These are phyloP conservation scores for Prunus mongolica DNA, from an alignment of 306 rosid genomes.

Conservation along the genomic window DNA sequence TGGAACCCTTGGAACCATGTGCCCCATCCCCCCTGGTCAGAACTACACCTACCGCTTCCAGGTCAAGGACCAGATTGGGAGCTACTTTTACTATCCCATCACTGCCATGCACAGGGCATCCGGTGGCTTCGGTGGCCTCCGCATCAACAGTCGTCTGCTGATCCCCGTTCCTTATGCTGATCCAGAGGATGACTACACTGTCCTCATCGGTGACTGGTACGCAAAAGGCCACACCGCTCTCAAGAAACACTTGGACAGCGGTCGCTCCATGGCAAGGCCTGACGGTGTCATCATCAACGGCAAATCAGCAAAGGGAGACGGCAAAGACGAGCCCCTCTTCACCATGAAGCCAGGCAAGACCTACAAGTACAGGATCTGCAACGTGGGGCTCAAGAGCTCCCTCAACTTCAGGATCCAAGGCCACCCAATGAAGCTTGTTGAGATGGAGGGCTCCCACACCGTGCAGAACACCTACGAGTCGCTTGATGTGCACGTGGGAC, in stretches of 20 bases:
- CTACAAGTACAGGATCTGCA: constrained; percentile 75
- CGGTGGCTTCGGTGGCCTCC: constrained; percentile 70
- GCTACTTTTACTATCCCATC: constrained; percentile 56
- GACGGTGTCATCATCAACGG: constrained; percentile 66
- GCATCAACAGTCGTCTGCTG: constrained; percentile 60
- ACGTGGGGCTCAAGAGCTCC: constrained; percentile 59
- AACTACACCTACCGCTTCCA: constrained; percentile 68
- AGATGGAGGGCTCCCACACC: constrained; percentile 80
- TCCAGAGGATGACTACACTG: constrained; percentile 81
- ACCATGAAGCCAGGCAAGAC: constrained; percentile 65
- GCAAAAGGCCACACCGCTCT: constrained; percentile 56
- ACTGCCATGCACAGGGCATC: constrained; percentile 53
- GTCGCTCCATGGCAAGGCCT: constrained; percentile 51
- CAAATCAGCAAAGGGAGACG: constrained; percentile 43
- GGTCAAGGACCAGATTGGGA: constrained; percentile 81
- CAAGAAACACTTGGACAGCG: constrained; percentile 41
- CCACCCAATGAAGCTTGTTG: constrained; percentile 60
- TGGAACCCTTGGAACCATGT: constrained; percentile 58
- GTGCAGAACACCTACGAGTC: constrained; percentile 67
- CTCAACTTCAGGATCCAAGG: constrained; percentile 70
- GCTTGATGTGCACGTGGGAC: constrained; percentile 68
- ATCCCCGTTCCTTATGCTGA: constrained; percentile 79
- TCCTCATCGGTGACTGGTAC: constrained; percentile 72
- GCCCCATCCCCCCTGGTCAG: constrained; percentile 61
- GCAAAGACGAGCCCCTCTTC: constrained; percentile 58